Conservation (phyloP, 805 yeast genomes). For the Candida maesae region DNA sequence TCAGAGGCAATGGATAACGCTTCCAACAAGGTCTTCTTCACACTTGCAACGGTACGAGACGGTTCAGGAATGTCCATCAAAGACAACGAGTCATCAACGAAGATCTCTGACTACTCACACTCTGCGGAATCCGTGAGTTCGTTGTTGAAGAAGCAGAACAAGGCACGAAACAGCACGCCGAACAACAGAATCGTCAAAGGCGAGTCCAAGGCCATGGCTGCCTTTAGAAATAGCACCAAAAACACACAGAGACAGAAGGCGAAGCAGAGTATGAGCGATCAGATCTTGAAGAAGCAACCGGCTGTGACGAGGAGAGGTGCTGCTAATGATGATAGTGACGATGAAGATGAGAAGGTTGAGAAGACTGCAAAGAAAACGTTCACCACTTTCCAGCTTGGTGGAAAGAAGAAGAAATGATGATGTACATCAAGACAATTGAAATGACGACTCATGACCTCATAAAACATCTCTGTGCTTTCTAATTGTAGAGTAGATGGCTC, state of each 20-base stretch:
- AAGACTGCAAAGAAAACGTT: constrained; percentile 23
- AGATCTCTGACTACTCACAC: constrained; percentile 25
- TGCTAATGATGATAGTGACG: constrained; percentile 25
- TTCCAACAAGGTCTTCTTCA: constrained; percentile 22
- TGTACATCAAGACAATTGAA: neutral
- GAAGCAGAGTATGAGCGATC: constrained; percentile 2
- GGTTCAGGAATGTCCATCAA: constrained; percentile 21
- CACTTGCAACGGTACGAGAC: constrained; percentile 23
- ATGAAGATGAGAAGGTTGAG: constrained; percentile 17
- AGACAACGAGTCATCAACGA: neutral
- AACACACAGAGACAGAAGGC: constrained; percentile 13
- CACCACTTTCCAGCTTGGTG: constrained; percentile 17
- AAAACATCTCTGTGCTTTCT: too few relatives aligned
- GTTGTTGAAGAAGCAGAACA: constrained; percentile 16
- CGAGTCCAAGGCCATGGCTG: constrained; percentile 23
- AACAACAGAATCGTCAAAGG: constrained; percentile 5
- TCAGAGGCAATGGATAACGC: too few relatives aligned
- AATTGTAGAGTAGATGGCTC: too few relatives aligned
- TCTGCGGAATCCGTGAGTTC: constrained; percentile 21
- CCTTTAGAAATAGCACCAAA: constrained; percentile 25
- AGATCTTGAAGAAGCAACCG: constrained; percentile 4
- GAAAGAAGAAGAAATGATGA: constrained; percentile 19
- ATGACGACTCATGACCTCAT: neutral
- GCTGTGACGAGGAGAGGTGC: constrained; percentile 6
- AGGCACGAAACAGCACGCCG: constrained; percentile 2